These are phyloP conservation scores for Neurospora sp. DNA, from an alignment of 2,329 filamentous ascomycete species.

Conservation along the genomic window DNA sequence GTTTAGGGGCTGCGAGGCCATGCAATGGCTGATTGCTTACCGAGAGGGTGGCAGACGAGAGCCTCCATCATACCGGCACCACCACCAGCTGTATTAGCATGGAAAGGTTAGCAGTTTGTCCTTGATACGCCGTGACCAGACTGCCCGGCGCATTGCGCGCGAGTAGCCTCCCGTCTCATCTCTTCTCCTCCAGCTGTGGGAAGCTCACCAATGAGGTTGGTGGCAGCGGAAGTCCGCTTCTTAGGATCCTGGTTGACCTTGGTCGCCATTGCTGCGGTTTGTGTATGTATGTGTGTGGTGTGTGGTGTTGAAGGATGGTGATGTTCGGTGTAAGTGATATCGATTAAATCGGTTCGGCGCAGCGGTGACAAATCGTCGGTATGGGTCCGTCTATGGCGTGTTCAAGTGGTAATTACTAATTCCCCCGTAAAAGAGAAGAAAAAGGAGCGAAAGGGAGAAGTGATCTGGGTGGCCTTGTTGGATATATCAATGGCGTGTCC, in stretches of 20 bases:
- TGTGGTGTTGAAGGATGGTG: neutral
- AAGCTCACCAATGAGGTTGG: slow-evolving; percentile 74
- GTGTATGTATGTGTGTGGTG: neutral
- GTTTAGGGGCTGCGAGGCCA: neutral
- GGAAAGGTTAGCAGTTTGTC: slow-evolving; percentile 12
- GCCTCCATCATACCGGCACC: slow-evolving; percentile 99
- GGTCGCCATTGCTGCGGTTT: slow-evolving; percentile 26
- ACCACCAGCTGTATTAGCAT: slow-evolving; percentile 62
- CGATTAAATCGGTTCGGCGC: neutral
- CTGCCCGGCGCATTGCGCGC: neutral
- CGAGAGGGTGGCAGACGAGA: slow-evolving; percentile 85
- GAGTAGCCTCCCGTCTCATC: neutral
- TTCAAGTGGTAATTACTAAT: neutral
- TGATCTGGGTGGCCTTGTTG: neutral
- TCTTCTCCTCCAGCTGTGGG: neutral
- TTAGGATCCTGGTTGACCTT: slow-evolving; percentile 45
- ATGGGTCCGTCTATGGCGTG: neutral
- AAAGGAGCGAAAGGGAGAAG: neutral
- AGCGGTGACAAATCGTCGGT: slow-evolving; percentile 2
- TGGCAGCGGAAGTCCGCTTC: slow-evolving; percentile 74
- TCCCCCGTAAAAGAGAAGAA: neutral
- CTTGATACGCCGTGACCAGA: neutral
- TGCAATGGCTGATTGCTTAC: slow-evolving; percentile 10
- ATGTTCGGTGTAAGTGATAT: neutral
- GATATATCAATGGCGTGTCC: neutral